These are phyloP conservation scores for Cyberlindnera lachancei DNA, from an alignment of 805 yeast species.

Conservation along the genomic window DNA sequence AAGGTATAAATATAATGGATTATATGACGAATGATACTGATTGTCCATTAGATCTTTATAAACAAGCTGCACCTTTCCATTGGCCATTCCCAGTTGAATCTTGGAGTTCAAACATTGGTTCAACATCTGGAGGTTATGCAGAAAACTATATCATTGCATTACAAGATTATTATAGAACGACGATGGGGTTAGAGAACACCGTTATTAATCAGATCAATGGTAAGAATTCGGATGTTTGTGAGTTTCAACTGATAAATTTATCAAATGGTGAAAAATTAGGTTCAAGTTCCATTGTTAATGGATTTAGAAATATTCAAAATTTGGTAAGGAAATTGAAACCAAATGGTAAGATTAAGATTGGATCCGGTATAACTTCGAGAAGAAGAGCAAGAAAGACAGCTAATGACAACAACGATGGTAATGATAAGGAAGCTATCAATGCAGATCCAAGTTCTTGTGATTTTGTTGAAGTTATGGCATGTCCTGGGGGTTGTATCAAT, in stretches of 20 bases:
- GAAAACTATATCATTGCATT: constrained; percentile 49
- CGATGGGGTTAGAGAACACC: constrained; percentile 10
- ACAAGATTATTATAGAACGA: constrained; percentile 21
- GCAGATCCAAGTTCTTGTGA: constrained; percentile 67
- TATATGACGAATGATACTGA: constrained; percentile 14
- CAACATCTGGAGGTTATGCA: constrained; percentile 88
- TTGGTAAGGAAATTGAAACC: constrained; percentile 65
- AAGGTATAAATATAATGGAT: constrained; percentile 30
- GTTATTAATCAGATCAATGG: constrained; percentile 44
- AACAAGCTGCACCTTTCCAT: constrained; percentile 39
- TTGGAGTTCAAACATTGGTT: constrained; percentile 74
- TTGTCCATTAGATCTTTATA: constrained; percentile 20
- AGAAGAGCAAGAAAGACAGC: constrained; percentile 12
- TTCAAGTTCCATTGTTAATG: constrained; percentile 68
- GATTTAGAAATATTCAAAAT: constrained; percentile 92
- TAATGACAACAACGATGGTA: background rate
- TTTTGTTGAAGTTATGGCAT: constrained; percentile 94
- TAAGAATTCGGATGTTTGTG: constrained; percentile 64
- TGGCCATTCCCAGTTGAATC: constrained; percentile 57
- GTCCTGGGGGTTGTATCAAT: constrained; percentile 95
- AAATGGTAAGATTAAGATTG: constrained; percentile 18
- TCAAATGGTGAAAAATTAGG: constrained; percentile 35
- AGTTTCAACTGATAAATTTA: constrained; percentile 45
- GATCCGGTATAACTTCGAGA: constrained; percentile 22
- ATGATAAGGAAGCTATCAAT: constrained; percentile 3